Conservation (phyloP, 208 protist genomes). For the Angomonas ambiguus region DNA sequence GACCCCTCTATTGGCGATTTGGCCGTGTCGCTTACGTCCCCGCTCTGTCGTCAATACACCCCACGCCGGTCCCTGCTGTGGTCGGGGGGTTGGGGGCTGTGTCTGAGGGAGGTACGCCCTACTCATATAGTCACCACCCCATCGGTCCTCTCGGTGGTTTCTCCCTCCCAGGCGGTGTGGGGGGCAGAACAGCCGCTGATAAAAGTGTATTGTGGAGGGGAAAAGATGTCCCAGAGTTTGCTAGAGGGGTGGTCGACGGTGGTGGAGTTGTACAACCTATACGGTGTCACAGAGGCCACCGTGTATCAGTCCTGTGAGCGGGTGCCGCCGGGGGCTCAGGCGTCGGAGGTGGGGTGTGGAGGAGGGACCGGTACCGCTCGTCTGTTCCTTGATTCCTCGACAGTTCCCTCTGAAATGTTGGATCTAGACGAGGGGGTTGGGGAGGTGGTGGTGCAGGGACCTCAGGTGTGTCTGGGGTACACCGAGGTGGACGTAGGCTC, state of each 20-base stretch:
- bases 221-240: constrained; percentile 31
- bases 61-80: constrained; percentile 14
- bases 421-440: constrained; percentile 13
- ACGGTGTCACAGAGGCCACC: constrained; percentile 64
- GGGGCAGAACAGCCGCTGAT: background rate
- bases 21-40: constrained; percentile 24
- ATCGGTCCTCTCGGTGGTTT: constrained; percentile 46
- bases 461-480: constrained; percentile 55
- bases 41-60: constrained; percentile 22
- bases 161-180: constrained; percentile 11
- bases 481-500: constrained; percentile 4
- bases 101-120: constrained; percentile 19
- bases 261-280: constrained; percentile 56
- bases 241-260: constrained; percentile 25
- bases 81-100: constrained; percentile 19
- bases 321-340: constrained; percentile 16
- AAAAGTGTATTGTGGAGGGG: constrained; percentile 49
- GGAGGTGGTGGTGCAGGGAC: constrained; percentile 38
- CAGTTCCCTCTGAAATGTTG: background rate
- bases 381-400: constrained; percentile 17
- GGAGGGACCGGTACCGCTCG: constrained; percentile 15
- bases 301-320: constrained; percentile 45
- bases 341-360: constrained; percentile 28
- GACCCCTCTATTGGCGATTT: constrained; percentile 64
- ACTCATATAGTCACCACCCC: constrained; percentile 18